phyloP scores from a whole-genome alignment of 108 stramenopile genomes.

The Cyclostephanos invisitatus region DNA sequence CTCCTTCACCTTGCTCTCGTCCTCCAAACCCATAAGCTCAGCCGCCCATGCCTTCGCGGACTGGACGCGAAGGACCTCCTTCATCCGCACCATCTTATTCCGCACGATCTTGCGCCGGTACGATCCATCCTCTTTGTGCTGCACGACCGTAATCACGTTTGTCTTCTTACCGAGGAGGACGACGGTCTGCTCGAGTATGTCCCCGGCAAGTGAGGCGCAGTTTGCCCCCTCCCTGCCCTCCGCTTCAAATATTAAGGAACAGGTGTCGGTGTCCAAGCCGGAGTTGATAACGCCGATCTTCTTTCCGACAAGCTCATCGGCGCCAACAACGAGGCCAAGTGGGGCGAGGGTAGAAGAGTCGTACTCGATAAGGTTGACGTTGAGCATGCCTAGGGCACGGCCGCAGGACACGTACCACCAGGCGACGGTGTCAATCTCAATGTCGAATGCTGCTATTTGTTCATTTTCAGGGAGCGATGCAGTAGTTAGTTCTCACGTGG shows the following conservation, averaged over 20 bases:
- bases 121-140: conserved; percentile 73
- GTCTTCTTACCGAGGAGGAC: conserved; percentile 52
- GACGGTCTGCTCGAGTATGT: conserved; percentile 46
- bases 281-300: conserved; percentile 73
- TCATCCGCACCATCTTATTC: conserved; percentile 70
- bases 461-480: neutral
- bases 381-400: conserved; percentile 87
- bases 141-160: conserved; percentile 57
- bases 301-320: conserved; percentile 78
- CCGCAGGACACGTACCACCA: conserved; percentile 96
- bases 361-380: conserved; percentile 92
- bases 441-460: conserved; percentile 38
- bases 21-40: conserved; percentile 48
- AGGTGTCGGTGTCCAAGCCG: conserved; percentile 58
- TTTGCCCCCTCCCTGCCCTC: conserved; percentile 72
- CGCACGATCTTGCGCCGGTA: conserved; percentile 76
- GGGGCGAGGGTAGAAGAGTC: conserved; percentile 89
- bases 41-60: conserved; percentile 73
- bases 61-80: conserved; percentile 75
- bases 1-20: conserved; percentile 53
- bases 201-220: conserved; percentile 50
- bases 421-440: conserved; percentile 57
- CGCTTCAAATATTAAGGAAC: conserved; percentile 44
- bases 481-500: neutral
- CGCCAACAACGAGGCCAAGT: conserved; percentile 87